Evolutionary conservation across 2,329 filamentous ascomycete species (phyloP).

Genomic region (Lachnellula suecica): DNA sequence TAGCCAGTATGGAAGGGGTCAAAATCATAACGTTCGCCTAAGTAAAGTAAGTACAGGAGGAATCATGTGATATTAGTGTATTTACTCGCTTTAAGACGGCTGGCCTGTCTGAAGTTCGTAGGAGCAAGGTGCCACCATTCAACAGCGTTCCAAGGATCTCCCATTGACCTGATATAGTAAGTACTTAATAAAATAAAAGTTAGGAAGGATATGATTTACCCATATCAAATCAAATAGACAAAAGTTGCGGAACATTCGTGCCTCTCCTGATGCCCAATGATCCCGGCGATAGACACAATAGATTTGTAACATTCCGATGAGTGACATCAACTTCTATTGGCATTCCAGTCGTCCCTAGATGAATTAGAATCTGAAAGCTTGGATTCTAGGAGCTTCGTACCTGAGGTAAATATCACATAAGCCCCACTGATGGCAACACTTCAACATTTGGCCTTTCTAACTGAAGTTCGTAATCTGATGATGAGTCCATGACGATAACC

Average conservation of each 20-base stretch:
- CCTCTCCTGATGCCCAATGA: slow-evolving; percentile 49
- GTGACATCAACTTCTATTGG: slow-evolving; percentile 78
- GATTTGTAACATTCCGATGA: slow-evolving; percentile 54
- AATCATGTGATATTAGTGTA: not conserved
- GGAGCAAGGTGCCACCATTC: slow-evolving; percentile 55
- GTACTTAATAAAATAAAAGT: not conserved
- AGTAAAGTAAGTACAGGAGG: not conserved
- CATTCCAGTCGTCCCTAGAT: slow-evolving; percentile 61
- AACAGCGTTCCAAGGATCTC: slow-evolving; percentile 55
- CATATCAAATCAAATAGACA: slow-evolving; percentile 62
- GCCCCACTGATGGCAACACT: slow-evolving; percentile 15
- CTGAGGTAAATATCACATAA: slow-evolving; percentile 27
- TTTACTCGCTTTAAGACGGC: slow-evolving; percentile 44
- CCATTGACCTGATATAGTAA: slow-evolving; percentile 48
- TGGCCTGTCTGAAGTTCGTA: slow-evolving; percentile 50
- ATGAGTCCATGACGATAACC: slow-evolving; percentile 15
- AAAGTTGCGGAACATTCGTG: slow-evolving; percentile 51
- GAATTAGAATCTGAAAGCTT: slow-evolving; percentile 7
- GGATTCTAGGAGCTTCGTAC: slow-evolving; percentile 46
- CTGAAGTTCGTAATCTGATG: not conserved
- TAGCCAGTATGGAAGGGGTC: slow-evolving; percentile 54
- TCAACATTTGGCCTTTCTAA: slow-evolving; percentile 11
- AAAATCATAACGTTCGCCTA: slow-evolving; percentile 48
- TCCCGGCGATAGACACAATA: slow-evolving; percentile 50
- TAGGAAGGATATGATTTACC: slow-evolving; percentile 38